Evolutionary conservation across 1,139 yeast genomes (phyloP).

Genomic region (Geotrichum histeridarum): DNA sequence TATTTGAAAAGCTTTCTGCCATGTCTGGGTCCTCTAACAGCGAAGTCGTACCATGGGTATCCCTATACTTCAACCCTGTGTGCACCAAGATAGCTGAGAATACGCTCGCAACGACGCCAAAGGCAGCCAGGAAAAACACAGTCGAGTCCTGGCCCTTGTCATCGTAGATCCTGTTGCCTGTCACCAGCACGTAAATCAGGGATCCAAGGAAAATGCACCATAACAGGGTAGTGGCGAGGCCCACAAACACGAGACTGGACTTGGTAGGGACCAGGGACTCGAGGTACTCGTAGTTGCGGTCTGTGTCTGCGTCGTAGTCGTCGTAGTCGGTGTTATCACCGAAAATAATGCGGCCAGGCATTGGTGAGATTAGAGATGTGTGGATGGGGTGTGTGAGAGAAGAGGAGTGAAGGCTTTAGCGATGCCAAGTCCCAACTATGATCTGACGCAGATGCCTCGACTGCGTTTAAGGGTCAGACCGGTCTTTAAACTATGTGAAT

Average conservation of each 20-base stretch:
- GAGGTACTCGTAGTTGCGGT: background rate
- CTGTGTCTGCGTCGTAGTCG: background rate
- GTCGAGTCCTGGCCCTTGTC: slow-evolving; percentile 8
- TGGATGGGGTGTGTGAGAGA: background rate
- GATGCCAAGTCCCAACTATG: too few relatives aligned
- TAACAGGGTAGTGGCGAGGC: background rate
- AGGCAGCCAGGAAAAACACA: background rate
- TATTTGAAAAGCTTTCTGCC: background rate
- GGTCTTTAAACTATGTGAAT: too few relatives aligned
- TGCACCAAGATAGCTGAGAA: background rate
- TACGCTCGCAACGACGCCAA: background rate
- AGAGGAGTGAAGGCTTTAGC: background rate
- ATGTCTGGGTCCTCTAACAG: slow-evolving; percentile 3
- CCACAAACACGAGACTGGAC: background rate
- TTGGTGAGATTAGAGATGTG: background rate
- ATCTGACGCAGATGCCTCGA: too few relatives aligned
- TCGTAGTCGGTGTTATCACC: background rate
- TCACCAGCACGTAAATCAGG: background rate
- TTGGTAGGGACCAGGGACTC: background rate
- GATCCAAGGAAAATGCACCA: background rate
- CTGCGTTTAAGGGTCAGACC: too few relatives aligned
- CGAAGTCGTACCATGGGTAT: background rate
- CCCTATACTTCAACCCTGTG: background rate
- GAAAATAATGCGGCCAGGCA: background rate
- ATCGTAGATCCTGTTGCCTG: slow-evolving; percentile 2